Base-by-base conservation (phyloP, 2,329 filamentous ascomycete genomes). In the Stagonosporopsis vannaccii region DNA sequence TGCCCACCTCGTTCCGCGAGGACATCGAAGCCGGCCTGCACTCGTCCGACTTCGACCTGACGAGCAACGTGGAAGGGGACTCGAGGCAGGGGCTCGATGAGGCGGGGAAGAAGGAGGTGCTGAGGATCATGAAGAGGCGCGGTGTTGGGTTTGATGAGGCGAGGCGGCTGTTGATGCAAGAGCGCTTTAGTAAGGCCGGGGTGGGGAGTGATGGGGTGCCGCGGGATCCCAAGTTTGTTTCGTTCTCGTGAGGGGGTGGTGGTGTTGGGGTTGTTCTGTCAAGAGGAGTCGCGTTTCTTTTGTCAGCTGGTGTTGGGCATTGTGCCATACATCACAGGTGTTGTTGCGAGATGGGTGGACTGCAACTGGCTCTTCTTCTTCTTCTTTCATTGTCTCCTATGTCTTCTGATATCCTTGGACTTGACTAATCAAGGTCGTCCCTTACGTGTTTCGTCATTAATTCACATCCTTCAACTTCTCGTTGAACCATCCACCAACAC, bases 201-300 rank as follows among this genome's bases (percentile, higher is more conserved):
- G 97, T 99, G 73, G 92, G 88, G 1, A 84, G 90, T 5, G 95
- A 99, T 77, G 95, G 95, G 4, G 80, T 88, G 67, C 95, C 95
- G 60, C 85, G 87, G 73, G 94, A 98, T 80, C 92, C 93, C 60
- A 97, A 97, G 81, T 96, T 97, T 73, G 92, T 98, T 57, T 96
- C 91, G 73, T 98, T 98, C 78, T 91, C 88, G 49, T 75, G 58
- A 62, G 45, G 9, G 19, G 39, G 2, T 20, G 33, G 7, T 26
- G 15, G 20, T 11, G n/a, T 25, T 12, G 13, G n/a, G 4, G 41
- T 42, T 56, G 35, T 25, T 50, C 25, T 35, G 45, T 50, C 22
- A 20, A n/a, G n/a, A n/a, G n/a, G n/a, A n/a, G n/a, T n/a, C n/a
- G n/a, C n/a, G 4, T 46, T 42, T 56, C 41, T 25, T 50, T 30